Base-by-base conservation (phyloP, 2,329 filamentous ascomycete genomes). In the Leptographium lundbergii region DNA sequence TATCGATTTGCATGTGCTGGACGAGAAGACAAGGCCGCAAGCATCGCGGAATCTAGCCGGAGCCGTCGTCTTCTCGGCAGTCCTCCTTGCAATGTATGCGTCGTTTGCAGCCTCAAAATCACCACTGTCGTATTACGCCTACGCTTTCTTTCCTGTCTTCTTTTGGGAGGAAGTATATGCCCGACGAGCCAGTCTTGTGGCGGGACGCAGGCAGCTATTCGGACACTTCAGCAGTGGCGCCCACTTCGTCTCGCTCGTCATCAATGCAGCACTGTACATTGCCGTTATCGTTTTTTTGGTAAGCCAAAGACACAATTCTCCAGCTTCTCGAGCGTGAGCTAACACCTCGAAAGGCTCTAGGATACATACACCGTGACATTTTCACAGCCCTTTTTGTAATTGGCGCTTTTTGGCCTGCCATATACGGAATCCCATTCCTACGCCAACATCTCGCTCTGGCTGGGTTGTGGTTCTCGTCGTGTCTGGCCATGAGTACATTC, bases 111-210 rank as follows among this genome's bases (percentile, higher is more conserved):
- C 89, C 60, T 92, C 95, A 53, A 81, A 84, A 52, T 96, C 91
- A 1, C 87, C 92, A 0, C 69, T 78, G 60, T 87, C 88, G 2
- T 99, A 99, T 71, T 99, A 97, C 67, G 82, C 84, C 2, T 99
- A 99, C 69, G 88, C 87, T 0, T 81, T 95, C 66, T 99, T 99
- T 71, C 94, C 94, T 0, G 85, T 96, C 2, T 81, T 89, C 60
- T 97, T 99, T 74, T 99, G 94, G 94, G 92, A 96, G 71, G 91
- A 96, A 67, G 89, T 96, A 0, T 92, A 87, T 71, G 88, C 89
- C 3, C 83, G 88, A 32, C 81, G 91, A 59, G 77, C 79, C 53
- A 88, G 88, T 50, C 71, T 96, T 14, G 67, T 74, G 6, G 79
- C 84, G 62, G 91, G 91, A 3, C 77, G 80, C 57, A 79, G 78